Evolutionary conservation across 1,139 yeast genomes (phyloP).

Genomic region (Candida pseudoviswanathii): DNA sequence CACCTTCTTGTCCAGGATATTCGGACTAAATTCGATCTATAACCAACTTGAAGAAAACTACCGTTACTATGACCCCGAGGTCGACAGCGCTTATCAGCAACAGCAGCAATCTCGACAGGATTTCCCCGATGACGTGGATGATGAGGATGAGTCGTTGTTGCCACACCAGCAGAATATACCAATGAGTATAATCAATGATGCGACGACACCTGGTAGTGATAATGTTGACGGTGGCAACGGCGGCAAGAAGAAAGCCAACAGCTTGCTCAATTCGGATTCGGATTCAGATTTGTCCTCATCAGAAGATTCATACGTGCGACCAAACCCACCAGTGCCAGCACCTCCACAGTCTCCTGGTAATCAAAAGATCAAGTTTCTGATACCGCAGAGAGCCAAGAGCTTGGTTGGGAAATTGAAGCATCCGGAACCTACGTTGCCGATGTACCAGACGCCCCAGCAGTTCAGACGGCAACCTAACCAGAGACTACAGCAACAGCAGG

Average conservation of each 20-base stretch:
- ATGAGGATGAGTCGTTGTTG: slow-evolving; percentile 14
- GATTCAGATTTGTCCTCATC: slow-evolving; percentile 36
- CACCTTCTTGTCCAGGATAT: slow-evolving; percentile 58
- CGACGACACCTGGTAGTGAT: neutral
- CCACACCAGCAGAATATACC: slow-evolving; percentile 5
- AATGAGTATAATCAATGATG: neutral
- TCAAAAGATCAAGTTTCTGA: slow-evolving; percentile 13
- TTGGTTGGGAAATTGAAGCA: slow-evolving; percentile 4
- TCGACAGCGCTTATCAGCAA: slow-evolving; percentile 20
- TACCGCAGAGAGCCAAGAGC: slow-evolving; percentile 11
- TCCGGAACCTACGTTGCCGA: slow-evolving; percentile 10
- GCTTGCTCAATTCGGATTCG: slow-evolving; percentile 36
- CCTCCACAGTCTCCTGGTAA: slow-evolving; percentile 3
- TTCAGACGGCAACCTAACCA: slow-evolving; percentile 11
- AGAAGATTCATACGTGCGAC: slow-evolving; percentile 20
- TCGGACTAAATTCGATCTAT: slow-evolving; percentile 55
- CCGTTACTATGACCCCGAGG: slow-evolving; percentile 43
- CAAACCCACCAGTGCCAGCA: neutral
- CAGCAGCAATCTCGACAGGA: slow-evolving; percentile 7
- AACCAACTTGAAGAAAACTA: slow-evolving; percentile 43
- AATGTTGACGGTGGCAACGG: neutral
- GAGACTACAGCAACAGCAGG: slow-evolving; percentile 7
- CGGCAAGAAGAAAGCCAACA: slow-evolving; percentile 8
- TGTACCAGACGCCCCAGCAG: slow-evolving; percentile 9
- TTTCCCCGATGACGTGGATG: slow-evolving; percentile 6